phyloP scores from a whole-genome alignment of 768 basidiomycete genomes.

The Pluteus cervinus region DNA sequence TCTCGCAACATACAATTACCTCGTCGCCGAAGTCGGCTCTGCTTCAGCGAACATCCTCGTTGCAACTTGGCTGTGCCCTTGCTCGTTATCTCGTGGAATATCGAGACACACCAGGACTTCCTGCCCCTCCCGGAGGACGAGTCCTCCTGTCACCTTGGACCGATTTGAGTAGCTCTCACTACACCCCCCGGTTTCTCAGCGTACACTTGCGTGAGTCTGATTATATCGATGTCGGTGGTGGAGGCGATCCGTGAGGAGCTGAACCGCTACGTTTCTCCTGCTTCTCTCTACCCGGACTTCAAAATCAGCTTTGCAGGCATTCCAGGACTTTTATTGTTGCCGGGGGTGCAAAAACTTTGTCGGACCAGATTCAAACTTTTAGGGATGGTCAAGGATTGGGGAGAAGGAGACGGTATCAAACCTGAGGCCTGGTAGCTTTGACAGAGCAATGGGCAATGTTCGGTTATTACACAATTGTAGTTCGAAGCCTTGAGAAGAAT shows the following conservation, averaged over 20 bases:
- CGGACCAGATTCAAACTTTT: constrained; percentile 45
- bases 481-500: too few species aligned
- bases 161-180: constrained; percentile 39
- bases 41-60: constrained; percentile 55
- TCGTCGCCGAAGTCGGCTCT: constrained; percentile 52
- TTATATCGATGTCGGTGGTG: constrained; percentile 26
- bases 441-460: too few species aligned
- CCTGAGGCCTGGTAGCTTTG: too few species aligned
- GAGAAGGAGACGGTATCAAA: constrained; percentile 30
- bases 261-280: constrained; percentile 57
- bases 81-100: constrained; percentile 56
- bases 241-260: constrained; percentile 32
- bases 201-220: constrained; percentile 26
- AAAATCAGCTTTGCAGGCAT: constrained; percentile 45
- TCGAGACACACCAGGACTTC: constrained; percentile 27
- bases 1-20: constrained; percentile 67
- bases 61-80: constrained; percentile 59
- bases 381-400: constrained; percentile 48
- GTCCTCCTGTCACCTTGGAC: constrained; percentile 52
- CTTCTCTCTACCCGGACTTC: constrained; percentile 33
- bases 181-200: constrained; percentile 31
- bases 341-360: constrained; percentile 52
- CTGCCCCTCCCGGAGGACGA: constrained; percentile 39
- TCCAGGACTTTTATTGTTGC: constrained; percentile 54
- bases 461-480: too few species aligned